These are phyloP conservation scores for Straminergon stramineum DNA, from an alignment of 225 moss, liverwort and hornwort genomes.

Conservation along the genomic window DNA sequence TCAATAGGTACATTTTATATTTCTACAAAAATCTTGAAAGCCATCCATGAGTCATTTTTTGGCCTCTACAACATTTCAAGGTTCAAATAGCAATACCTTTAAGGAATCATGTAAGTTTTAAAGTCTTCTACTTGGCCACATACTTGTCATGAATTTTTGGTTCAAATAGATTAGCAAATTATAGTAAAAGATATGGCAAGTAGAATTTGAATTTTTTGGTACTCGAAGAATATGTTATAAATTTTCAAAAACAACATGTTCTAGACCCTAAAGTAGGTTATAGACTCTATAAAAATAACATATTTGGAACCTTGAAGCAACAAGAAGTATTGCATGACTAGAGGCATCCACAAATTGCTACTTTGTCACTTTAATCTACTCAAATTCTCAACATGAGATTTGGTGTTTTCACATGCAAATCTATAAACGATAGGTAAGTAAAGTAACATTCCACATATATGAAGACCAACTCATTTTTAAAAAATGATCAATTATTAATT, in stretches of 20 bases:
- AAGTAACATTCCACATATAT: background rate
- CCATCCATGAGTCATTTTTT: rapidly evolving
- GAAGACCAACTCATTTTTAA: background rate
- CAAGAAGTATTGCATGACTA: background rate
- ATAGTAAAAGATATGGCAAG: background rate
- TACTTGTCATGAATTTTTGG: rapidly evolving
- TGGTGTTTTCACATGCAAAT: background rate
- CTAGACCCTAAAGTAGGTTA: background rate
- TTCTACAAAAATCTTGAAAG: background rate
- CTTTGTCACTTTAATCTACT: background rate
- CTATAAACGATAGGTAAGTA: background rate
- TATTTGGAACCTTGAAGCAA: background rate
- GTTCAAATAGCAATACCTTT: background rate
- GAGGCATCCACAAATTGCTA: rapidly evolving
- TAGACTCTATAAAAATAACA: background rate
- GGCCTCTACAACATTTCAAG: background rate
- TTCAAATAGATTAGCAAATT: background rate
- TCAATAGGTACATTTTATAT: background rate
- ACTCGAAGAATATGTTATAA: background rate
- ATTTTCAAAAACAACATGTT: background rate
- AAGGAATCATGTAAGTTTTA: background rate
- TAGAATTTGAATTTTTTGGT: background rate
- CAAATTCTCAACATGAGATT: background rate
- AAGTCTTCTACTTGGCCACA: background rate
- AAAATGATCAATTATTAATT: rapidly evolving